Conservation (phyloP, 2,329 filamentous ascomycete species). For the Ascochyta viciae-villosae region DNA sequence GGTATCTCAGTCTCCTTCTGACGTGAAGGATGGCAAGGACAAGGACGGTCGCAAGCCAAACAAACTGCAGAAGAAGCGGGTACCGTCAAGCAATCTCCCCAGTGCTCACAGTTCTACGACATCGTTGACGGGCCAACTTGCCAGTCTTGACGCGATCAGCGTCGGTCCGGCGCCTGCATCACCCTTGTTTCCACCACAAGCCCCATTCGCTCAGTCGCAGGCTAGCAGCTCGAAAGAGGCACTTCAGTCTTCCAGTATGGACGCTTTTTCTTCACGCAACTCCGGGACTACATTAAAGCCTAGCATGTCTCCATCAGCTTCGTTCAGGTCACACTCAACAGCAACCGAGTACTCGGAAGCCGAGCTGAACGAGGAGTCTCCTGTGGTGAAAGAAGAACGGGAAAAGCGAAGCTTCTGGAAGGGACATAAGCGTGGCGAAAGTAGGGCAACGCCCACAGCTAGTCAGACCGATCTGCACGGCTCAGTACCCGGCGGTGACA, state of each 20-base stretch:
- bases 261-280: slow-evolving; percentile 54
- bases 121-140: slow-evolving; percentile 64
- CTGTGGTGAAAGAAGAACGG: slow-evolving; percentile 32
- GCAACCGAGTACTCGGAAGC: slow-evolving; percentile 81
- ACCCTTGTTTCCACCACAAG: slow-evolving; percentile 43
- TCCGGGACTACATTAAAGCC: slow-evolving; percentile 65
- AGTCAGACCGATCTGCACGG: slow-evolving; percentile 47
- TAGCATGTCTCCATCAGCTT: slow-evolving; percentile 76
- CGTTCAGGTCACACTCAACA: slow-evolving; percentile 73
- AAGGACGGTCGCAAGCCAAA: slow-evolving; percentile 72
- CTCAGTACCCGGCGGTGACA: slow-evolving; percentile 46
- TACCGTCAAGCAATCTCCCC: slow-evolving; percentile 76
- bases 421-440: slow-evolving; percentile 58
- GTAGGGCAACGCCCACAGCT: slow-evolving; percentile 45
- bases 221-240: slow-evolving; percentile 36
- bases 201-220: slow-evolving; percentile 36
- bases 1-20: slow-evolving; percentile 65
- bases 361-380: slow-evolving; percentile 72
- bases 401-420: slow-evolving; percentile 76
- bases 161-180: slow-evolving; percentile 33
- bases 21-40: slow-evolving; percentile 60
- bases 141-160: slow-evolving; percentile 24
- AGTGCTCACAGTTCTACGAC: slow-evolving; percentile 91
- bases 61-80: slow-evolving; percentile 84
- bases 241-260: slow-evolving; percentile 29